These are phyloP conservation scores for Cudoniella acicularis DNA, from an alignment of 495 filamentous ascomycete genomes.

Conservation along the genomic window DNA sequence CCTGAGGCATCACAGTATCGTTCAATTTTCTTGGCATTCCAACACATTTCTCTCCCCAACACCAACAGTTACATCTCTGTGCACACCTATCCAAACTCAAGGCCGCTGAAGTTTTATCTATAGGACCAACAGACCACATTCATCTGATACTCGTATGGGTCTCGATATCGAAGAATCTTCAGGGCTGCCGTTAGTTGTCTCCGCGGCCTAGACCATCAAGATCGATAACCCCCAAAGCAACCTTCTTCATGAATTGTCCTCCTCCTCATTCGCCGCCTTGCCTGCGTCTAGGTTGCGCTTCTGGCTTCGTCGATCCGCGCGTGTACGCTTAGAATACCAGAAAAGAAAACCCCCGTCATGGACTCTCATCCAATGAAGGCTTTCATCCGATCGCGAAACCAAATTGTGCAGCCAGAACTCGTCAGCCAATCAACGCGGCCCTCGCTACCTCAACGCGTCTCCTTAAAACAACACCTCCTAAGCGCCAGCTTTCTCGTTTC, in stretches of 20 bases:
- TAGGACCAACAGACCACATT: background rate
- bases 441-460: background rate
- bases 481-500: background rate
- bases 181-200: background rate
- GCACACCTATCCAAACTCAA: too few relatives aligned
- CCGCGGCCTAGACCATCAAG: background rate
- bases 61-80: too few relatives aligned
- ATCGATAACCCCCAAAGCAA: background rate
- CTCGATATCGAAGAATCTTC: background rate
- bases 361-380: background rate
- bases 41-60: too few relatives aligned
- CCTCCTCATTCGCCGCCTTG: background rate
- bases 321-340: background rate
- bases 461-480: background rate
- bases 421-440: background rate
- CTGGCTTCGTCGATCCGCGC: background rate
- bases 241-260: background rate
- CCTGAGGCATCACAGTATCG: too few relatives aligned
- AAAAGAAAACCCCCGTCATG: background rate
- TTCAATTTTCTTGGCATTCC: too few relatives aligned
- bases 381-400: background rate
- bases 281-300: background rate
- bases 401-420: background rate
- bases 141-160: background rate
- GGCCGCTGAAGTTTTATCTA: too few relatives aligned